Evolutionary conservation across 2,329 filamentous ascomycete genomes (phyloP).

Genomic region (Pseudocercospora vitis): DNA sequence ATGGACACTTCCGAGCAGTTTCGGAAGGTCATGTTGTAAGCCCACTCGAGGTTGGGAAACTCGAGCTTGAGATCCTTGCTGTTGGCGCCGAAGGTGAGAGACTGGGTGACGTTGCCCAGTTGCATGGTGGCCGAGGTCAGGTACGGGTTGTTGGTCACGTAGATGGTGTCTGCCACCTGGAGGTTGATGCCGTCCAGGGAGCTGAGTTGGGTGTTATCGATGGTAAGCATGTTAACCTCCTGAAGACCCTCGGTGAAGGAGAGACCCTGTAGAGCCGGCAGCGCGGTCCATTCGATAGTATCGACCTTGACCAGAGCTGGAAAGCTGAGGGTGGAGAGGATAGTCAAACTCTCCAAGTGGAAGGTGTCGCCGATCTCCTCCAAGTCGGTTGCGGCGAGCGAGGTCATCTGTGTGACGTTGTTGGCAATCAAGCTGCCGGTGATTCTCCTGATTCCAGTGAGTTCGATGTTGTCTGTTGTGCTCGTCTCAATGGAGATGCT

Average conservation of each 20-base stretch:
- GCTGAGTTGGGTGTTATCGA: constrained; percentile 82
- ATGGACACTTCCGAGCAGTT: constrained; percentile 74
- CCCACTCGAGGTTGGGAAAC: constrained; percentile 76
- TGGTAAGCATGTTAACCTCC: constrained; percentile 66
- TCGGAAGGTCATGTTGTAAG: constrained; percentile 77
- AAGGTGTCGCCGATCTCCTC: constrained; percentile 68
- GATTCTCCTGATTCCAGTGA: constrained; percentile 64
- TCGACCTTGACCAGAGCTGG: constrained; percentile 63
- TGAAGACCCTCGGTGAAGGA: constrained; percentile 63
- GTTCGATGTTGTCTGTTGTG: constrained; percentile 58
- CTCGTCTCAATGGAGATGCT: constrained; percentile 63
- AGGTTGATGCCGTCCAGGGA: constrained; percentile 80
- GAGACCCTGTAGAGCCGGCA: constrained; percentile 63
- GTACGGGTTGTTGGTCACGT: constrained; percentile 88
- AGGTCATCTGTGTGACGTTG: constrained; percentile 62
- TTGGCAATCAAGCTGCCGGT: constrained; percentile 54
- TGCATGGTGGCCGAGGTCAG: constrained; percentile 74
- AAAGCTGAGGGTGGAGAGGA: constrained; percentile 68
- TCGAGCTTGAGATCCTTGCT: constrained; percentile 67
- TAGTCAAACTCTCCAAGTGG: constrained; percentile 65
- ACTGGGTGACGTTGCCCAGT: constrained; percentile 70
- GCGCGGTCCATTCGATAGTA: constrained; percentile 68
- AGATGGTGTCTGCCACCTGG: constrained; percentile 66
- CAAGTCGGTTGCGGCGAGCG: constrained; percentile 63
- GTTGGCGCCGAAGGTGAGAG: constrained; percentile 78